These are phyloP conservation scores for Pseudogymnoascus sp. DNA, from an alignment of 2,329 filamentous ascomycete genomes.

Conservation along the genomic window DNA sequence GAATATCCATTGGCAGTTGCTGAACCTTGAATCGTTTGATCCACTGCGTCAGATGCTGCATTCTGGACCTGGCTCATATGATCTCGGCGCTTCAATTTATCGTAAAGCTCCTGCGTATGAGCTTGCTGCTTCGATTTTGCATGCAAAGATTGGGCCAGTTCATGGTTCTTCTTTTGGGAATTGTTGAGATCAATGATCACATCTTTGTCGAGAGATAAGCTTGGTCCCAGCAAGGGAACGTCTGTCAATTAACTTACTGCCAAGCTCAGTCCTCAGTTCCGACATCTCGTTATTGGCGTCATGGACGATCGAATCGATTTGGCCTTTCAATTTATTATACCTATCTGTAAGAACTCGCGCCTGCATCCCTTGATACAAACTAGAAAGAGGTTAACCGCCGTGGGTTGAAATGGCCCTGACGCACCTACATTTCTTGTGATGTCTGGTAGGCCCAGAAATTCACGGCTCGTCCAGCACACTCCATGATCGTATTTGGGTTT, in stretches of 20 bases:
- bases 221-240: background rate
- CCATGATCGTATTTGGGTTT: slow-evolving; percentile 73
- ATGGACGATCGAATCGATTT: slow-evolving; percentile 64
- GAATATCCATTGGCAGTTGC: slow-evolving; percentile 20
- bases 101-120: slow-evolving; percentile 58
- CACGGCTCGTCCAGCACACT: slow-evolving; percentile 71
- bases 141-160: slow-evolving; percentile 55
- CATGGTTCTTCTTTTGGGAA: slow-evolving; percentile 62
- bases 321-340: slow-evolving; percentile 52
- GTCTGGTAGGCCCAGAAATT: slow-evolving; percentile 84
- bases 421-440: slow-evolving; percentile 66
- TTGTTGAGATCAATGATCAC: slow-evolving; percentile 47
- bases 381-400: slow-evolving; percentile 26
- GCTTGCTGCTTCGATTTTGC: slow-evolving; percentile 63
- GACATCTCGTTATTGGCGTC: slow-evolving; percentile 68
- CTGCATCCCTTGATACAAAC: slow-evolving; percentile 68
- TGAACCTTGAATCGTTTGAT: slow-evolving; percentile 32
- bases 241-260: slow-evolving; percentile 38
- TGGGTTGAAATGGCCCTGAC: background rate
- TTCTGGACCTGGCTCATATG: slow-evolving; percentile 46
- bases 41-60: slow-evolving; percentile 43
- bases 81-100: slow-evolving; percentile 48
- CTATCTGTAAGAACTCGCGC: slow-evolving; percentile 65
- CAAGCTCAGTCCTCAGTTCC: slow-evolving; percentile 54
- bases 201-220: background rate